phyloP scores from a whole-genome alignment of 2,329 filamentous ascomycete genomes.

The Monascus ruber region DNA sequence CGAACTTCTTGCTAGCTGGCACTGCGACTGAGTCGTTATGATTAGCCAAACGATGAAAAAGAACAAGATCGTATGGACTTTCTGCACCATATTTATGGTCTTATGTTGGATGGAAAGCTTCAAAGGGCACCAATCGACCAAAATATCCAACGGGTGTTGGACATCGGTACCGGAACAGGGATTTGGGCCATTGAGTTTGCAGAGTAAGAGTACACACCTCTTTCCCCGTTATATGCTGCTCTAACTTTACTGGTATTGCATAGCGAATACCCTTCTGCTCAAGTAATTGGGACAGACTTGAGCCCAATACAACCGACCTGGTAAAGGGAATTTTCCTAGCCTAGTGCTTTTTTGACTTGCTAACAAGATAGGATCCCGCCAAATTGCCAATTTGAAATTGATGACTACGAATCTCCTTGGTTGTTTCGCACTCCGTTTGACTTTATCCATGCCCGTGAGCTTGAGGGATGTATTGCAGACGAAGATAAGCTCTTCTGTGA shows the following conservation, averaged over 20 bases:
- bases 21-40: background rate
- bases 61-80: slow-evolving; percentile 10
- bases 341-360: background rate
- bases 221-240: background rate
- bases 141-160: background rate
- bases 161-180: background rate
- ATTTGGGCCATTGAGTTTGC: slow-evolving; percentile 18
- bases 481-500: slow-evolving; percentile 15
- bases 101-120: slow-evolving; percentile 15
- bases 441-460: slow-evolving; percentile 21
- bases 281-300: slow-evolving; percentile 21
- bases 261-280: slow-evolving; percentile 15
- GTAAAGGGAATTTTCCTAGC: slow-evolving; percentile 5
- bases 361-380: slow-evolving; percentile 17
- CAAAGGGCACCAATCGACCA: slow-evolving; percentile 15
- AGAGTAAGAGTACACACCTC: slow-evolving; percentile 15
- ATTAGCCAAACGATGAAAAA: slow-evolving; percentile 9
- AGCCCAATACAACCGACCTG: slow-evolving; percentile 22
- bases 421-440: slow-evolving; percentile 18
- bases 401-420: slow-evolving; percentile 21
- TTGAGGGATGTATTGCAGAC: slow-evolving; percentile 18
- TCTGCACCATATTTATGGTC: slow-evolving; percentile 17
- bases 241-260: slow-evolving; percentile 1
- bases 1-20: no score
- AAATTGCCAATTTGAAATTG: slow-evolving; percentile 24